Evolutionary conservation across 1,284 basidiomycete species (phyloP), one percentile per base, ranked within the genome.

Genomic region (Cutaneotrichosporon mucoides): DNA sequence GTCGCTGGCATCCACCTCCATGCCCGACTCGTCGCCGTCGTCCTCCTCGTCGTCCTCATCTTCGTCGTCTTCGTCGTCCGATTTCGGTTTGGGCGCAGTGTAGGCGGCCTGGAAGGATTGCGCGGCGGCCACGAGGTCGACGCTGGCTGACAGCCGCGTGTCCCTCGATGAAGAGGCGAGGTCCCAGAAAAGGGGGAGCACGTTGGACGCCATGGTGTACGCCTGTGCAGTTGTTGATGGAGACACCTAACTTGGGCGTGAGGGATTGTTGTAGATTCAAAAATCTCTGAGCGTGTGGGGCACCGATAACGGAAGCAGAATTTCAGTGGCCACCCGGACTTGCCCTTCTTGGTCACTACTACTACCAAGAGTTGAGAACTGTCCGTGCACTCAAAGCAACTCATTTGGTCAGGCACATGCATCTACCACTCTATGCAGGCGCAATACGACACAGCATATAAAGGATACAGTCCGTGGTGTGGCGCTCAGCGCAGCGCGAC

Each of bases 111-210:
- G 91, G 71, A 94, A 92, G 64, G 86, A 84, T 76, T 92, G 86
- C 61, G 97, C 84, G 13, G 89, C 82, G 34, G 80, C 79, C 60
- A 97, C 79, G 42, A 98, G 87, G 73, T 92, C 88, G 44, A 89
- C 85, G 0, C 93, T 94, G 7, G 94, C 90, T 68, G 88, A 85
- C 38, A 97, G 72, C 5, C 94, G 86, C 59, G 90, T 87, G 58
- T 87, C 85, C 76, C 86, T 89, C 41, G 84, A 85, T 4, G 85
- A 81, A 3, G 89, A 91, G n/a, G 93, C 92, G 50, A 97, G 82
- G 75, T 92, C 83, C 93, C 93, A 97, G 83, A 93, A 97, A 51
- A 96, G 84, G 41, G 90, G 88, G 56, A 97, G 84, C 47, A 79
- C 74, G 67, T 79, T 79, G 37, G 75, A 72, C n/a, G 75, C 63